phyloP scores from a whole-genome alignment of 371 early-diverging fungal species.

The Syncephalastrum monosporum region DNA sequence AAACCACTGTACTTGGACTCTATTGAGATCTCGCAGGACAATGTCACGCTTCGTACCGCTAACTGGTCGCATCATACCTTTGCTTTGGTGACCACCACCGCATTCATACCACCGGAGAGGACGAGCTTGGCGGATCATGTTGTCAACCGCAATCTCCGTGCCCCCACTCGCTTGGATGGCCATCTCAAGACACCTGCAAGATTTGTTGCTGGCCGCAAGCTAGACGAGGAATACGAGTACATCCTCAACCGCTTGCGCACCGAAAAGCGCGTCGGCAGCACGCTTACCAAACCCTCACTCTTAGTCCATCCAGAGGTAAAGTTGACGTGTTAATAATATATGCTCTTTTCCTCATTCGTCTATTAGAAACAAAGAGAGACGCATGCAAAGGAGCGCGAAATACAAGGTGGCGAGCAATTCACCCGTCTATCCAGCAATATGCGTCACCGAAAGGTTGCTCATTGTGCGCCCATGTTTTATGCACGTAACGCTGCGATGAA shows the following conservation, averaged over 20 bases:
- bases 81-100: conserved; percentile 25
- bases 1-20: conserved; percentile 4
- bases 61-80: conserved; percentile 17
- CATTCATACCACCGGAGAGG: conserved; percentile 25
- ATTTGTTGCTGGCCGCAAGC: conserved; percentile 36
- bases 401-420: conserved; percentile 1
- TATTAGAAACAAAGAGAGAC: conserved; percentile 9
- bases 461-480: too few species aligned
- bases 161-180: background rate
- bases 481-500: too few species aligned
- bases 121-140: background rate
- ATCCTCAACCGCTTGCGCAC: conserved; percentile 48
- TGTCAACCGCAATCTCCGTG: background rate
- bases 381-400: background rate
- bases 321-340: background rate
- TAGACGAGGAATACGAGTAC: conserved; percentile 61
- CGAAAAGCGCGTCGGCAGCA: conserved; percentile 53
- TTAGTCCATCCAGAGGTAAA: conserved; percentile 51
- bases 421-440: too few species aligned
- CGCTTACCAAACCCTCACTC: conserved; percentile 49
- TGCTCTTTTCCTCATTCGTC: background rate
- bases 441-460: too few species aligned
- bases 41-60: conserved; percentile 12
- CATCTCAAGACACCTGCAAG: conserved; percentile 9
- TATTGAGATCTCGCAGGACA: conserved; percentile 9